Base-by-base conservation (phyloP, 2,329 filamentous ascomycete genomes). In the Orbilia brochopaga region DNA sequence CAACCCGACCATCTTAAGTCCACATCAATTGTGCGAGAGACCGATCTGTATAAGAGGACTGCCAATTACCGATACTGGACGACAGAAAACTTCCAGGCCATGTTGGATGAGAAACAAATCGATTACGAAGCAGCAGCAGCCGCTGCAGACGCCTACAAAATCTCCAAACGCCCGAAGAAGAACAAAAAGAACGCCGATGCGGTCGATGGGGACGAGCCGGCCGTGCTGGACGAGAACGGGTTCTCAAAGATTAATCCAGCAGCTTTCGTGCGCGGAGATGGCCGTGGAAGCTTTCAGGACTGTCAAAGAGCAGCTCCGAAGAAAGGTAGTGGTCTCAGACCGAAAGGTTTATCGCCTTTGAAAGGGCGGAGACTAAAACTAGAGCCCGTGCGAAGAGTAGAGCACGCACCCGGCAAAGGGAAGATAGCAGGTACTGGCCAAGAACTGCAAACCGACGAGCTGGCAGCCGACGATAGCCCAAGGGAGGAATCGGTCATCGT, bases 1-100 rank as follows among this genome's bases (percentile, higher is more conserved):
- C 66, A 70, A 17, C 66, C 66, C 1, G 66, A 70, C 23, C 66
- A 70, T 48, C 59, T 70, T 4, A 70, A 70, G 48, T 60, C 54
- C 2, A 64, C 60, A 13, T 70, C 66, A 13, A 62, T 70, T 19
- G 66, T 70, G 1, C 19, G 66, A 42, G 66, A 70, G 51, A 70
- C 66, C 1, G 66, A 70, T 35, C 23, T 70, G 19, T 70, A 70
- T 24, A 59, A 64, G 32, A 52, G 59, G 51, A 70, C 66, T 5
- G 66, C 66, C 5, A 70, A 70, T 35, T 70, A 70, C 46, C 66
- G 66, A 21, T 70, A 70, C 24, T 70, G 66, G 66, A 70, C 66
- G 8, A 70, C 66, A 1, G 66, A 70, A 46, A 58, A 54, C 19
- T 70, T 70, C 50, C 46, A 70, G 32, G 50, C 54, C 6, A 70